phyloP scores from a whole-genome alignment of 2,329 filamentous ascomycete genomes.

The Cucurbitaria berberidis region DNA sequence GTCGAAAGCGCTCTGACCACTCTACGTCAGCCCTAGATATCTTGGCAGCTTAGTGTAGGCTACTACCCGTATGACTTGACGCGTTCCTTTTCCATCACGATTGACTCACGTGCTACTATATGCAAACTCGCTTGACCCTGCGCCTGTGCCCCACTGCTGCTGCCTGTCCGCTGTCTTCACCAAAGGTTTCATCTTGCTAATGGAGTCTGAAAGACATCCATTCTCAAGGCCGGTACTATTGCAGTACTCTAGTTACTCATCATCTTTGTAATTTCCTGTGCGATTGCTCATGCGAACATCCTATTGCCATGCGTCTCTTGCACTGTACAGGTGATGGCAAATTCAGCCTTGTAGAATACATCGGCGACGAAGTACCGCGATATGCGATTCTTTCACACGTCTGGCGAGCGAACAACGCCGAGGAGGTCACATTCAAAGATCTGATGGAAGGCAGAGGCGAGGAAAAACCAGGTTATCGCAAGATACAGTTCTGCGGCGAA shows the following conservation, averaged over 20 bases:
- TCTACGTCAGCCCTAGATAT: conserved; percentile 11
- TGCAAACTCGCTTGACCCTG: too few species aligned
- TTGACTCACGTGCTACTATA: too few species aligned
- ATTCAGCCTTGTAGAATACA: conserved; percentile 22
- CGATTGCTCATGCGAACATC: too few species aligned
- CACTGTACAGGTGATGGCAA: conserved; percentile 12
- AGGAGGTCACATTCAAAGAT: conserved; percentile 26
- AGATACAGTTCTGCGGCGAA: conserved; percentile 13
- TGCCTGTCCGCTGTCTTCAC: too few species aligned
- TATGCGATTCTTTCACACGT: conserved; percentile 31
- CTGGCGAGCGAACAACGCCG: conserved; percentile 15
- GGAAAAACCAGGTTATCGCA: conserved; percentile 16
- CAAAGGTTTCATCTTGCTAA: too few species aligned
- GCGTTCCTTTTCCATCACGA: too few species aligned
- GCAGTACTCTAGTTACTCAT: too few species aligned
- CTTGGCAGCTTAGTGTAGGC: conserved; percentile 1
- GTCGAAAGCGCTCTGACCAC: not conserved
- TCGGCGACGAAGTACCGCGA: conserved; percentile 14
- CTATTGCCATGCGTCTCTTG: conserved; percentile 29
- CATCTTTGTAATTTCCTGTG: too few species aligned
- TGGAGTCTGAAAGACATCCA: too few species aligned
- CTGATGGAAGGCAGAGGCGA: conserved; percentile 16
- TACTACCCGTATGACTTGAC: too few species aligned
- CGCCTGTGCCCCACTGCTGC: too few species aligned
- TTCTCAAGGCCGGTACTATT: too few species aligned